Evolutionary conservation across 331 rosid genomes (phyloP).

Genomic region (Malus hybrid): DNA sequence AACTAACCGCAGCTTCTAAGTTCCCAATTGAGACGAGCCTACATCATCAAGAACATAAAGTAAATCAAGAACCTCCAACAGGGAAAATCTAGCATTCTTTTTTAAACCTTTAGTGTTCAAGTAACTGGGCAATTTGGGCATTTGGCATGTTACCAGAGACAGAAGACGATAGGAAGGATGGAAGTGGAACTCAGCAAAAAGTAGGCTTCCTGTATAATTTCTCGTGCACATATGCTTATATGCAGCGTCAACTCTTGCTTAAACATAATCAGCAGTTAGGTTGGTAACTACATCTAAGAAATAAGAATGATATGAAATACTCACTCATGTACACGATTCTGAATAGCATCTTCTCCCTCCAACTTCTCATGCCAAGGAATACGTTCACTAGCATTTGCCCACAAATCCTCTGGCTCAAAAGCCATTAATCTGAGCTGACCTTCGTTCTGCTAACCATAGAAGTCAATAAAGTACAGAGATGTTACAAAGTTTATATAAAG

Average conservation of each 20-base stretch:
- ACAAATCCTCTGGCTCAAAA: conserved; percentile 79
- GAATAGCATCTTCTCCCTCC: conserved; percentile 89
- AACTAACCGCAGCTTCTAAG: conserved; percentile 87
- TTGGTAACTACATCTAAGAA: neutral
- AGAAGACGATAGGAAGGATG: neutral
- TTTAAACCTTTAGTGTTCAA: neutral
- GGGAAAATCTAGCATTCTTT: neutral
- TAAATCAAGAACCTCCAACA: conserved; percentile 7
- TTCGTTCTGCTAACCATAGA: conserved; percentile 50
- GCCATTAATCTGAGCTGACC: conserved; percentile 75
- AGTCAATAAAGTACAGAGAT: conserved; percentile 14
- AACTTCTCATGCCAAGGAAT: conserved; percentile 87
- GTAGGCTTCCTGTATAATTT: neutral
- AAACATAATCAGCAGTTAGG: neutral
- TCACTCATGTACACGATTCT: conserved; percentile 93
- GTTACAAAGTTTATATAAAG: neutral
- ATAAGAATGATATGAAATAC: conserved; percentile 24
- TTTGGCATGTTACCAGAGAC: neutral
- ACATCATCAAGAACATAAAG: conserved; percentile 22
- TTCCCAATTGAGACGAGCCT: conserved; percentile 94
- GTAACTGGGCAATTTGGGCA: neutral
- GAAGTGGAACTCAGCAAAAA: neutral
- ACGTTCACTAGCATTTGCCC: conserved; percentile 84
- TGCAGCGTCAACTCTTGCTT: neutral
- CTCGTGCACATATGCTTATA: neutral